These are phyloP conservation scores for Pugionium cornutum DNA, from an alignment of 345 rosid genomes.

Conservation along the genomic window DNA sequence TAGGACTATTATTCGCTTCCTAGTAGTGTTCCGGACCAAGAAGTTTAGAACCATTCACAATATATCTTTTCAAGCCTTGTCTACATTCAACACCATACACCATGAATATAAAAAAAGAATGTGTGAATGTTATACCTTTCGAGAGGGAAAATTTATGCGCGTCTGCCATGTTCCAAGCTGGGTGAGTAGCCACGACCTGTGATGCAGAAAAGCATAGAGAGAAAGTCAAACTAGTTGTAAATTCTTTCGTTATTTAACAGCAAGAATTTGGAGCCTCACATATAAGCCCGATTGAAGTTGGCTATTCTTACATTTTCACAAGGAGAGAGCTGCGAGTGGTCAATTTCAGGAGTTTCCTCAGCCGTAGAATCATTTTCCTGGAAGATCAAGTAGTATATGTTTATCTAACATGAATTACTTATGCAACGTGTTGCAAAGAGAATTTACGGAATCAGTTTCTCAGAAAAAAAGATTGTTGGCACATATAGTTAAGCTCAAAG, in stretches of 20 bases:
- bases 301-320: constrained; percentile 45
- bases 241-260: not conserved
- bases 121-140: constrained; percentile 41
- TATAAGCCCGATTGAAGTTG: not conserved
- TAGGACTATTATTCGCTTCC: too few species aligned
- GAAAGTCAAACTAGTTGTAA: not conserved
- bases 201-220: constrained; percentile 1
- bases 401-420: too few species aligned
- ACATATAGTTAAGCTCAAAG: not conserved
- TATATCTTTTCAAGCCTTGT: too few species aligned
- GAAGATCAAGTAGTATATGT: not conserved
- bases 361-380: constrained; percentile 49
- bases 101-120: too few species aligned
- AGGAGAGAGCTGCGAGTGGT: constrained; percentile 34
- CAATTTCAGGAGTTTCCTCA: constrained; percentile 36
- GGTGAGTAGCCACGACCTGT: constrained; percentile 36
- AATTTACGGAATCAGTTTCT: too few species aligned
- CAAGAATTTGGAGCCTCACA: not conserved
- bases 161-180: constrained; percentile 46
- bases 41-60: too few species aligned
- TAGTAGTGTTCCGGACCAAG: not conserved
- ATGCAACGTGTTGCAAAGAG: too few species aligned
- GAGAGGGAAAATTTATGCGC: constrained; percentile 42
- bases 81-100: too few species aligned
- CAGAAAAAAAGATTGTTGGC: too few species aligned